phyloP scores from a whole-genome alignment of 768 basidiomycete species.

The Amanita pallidorosea region DNA sequence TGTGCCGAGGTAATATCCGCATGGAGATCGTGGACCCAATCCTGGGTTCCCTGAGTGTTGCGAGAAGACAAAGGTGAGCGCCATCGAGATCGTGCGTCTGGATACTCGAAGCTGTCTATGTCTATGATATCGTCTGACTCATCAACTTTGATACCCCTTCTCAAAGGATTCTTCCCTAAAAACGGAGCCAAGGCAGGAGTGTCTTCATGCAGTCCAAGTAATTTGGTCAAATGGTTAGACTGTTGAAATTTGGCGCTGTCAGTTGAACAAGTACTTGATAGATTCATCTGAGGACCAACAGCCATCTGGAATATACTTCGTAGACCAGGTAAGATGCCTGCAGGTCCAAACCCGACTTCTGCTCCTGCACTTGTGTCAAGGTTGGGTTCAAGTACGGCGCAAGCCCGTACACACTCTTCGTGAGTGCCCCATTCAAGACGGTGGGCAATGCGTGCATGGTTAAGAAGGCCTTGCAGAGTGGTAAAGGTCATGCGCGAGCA shows the following conservation, averaged over 20 bases:
- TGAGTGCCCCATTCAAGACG: conserved; percentile 42
- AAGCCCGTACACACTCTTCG: conserved; percentile 42
- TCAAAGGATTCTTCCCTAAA: conserved; percentile 30
- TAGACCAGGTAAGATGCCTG: conserved; percentile 33
- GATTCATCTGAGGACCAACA: conserved; percentile 18
- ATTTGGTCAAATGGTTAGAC: conserved; percentile 22
- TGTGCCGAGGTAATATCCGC: background rate
- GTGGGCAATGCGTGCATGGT: conserved; percentile 42
- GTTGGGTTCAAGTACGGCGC: conserved; percentile 29
- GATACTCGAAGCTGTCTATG: conserved; percentile 15
- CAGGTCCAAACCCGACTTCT: conserved; percentile 31
- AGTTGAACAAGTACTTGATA: background rate
- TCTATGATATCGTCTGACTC: conserved; percentile 27
- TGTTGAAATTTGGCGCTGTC: background rate
- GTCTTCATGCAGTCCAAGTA: conserved; percentile 38
- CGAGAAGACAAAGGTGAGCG: conserved; percentile 27
- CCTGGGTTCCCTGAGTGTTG: conserved; percentile 7
- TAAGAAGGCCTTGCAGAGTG: conserved; percentile 42
- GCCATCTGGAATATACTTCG: conserved; percentile 40
- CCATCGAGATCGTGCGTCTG: conserved; percentile 16
- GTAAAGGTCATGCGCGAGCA: conserved; percentile 35
- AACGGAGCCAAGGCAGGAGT: conserved; percentile 39
- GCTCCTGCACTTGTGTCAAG: conserved; percentile 29
- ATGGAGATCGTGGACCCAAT: background rate
- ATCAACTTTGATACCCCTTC: conserved; percentile 32